These are phyloP conservation scores for Pneumocystis sp. DNA, from an alignment of 1,139 yeast genomes.

Conservation along the genomic window DNA sequence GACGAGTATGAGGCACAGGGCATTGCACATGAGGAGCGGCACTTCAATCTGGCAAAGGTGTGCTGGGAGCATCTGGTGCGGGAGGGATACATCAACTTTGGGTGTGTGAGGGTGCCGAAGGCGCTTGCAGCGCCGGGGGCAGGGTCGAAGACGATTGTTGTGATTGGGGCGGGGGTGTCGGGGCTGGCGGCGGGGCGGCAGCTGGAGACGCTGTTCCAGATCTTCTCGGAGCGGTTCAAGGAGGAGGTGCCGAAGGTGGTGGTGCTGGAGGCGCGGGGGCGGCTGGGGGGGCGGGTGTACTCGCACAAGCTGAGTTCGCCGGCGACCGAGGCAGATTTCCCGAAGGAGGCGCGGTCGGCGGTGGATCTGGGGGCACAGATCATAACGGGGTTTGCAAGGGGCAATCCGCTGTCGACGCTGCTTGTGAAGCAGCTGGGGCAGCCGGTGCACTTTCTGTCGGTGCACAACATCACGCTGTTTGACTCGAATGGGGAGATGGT, in stretches of 20 bases:
- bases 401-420: slow-evolving; percentile 30
- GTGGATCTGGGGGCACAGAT: slow-evolving; percentile 32
- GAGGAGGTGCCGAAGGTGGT: slow-evolving; percentile 29
- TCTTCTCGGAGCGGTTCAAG: slow-evolving; percentile 24
- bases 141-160: slow-evolving; percentile 18
- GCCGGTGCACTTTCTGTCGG: slow-evolving; percentile 23
- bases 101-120: slow-evolving; percentile 25
- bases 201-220: slow-evolving; percentile 24
- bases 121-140: neutral
- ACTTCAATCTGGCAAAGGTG: slow-evolving; percentile 28
- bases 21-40: slow-evolving; percentile 29
- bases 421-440: slow-evolving; percentile 29
- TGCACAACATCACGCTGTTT: slow-evolving; percentile 22
- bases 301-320: slow-evolving; percentile 23
- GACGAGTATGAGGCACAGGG: slow-evolving; percentile 32
- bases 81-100: slow-evolving; percentile 31
- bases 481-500: slow-evolving; percentile 22
- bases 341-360: neutral
- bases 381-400: slow-evolving; percentile 29
- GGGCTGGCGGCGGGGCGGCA: slow-evolving; percentile 33
- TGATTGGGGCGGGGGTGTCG: slow-evolving; percentile 32
- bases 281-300: slow-evolving; percentile 33
- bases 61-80: slow-evolving; percentile 32
- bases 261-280: slow-evolving; percentile 28
- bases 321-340: slow-evolving; percentile 13